phyloP scores from a whole-genome alignment of 257 asterid species.

The Lavandula angustifolia region DNA sequence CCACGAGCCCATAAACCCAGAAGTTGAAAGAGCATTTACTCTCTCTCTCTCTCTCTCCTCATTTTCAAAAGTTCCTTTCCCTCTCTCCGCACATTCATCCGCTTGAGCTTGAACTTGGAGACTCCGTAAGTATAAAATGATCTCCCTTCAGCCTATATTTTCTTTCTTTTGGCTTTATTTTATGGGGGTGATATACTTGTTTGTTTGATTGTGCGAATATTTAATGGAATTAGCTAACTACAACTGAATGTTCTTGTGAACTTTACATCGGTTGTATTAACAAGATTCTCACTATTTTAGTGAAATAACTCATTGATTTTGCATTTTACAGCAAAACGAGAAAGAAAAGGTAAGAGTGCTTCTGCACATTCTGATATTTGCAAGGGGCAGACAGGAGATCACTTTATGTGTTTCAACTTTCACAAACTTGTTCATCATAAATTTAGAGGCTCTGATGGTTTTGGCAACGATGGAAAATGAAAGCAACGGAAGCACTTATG shows the following conservation, averaged over 20 bases:
- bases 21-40: too few relatives aligned
- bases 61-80: slow-evolving; percentile 26
- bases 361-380: too few relatives aligned
- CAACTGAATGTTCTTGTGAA: too few relatives aligned
- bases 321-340: not conserved
- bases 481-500: slow-evolving; percentile 47
- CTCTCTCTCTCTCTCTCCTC: slow-evolving; percentile 10
- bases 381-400: not conserved
- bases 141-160: not conserved
- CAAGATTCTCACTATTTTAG: too few relatives aligned
- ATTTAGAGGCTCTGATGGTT: slow-evolving; percentile 24
- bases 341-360: not conserved
- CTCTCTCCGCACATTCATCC: slow-evolving; percentile 6
- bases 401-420: slow-evolving; percentile 19
- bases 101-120: slow-evolving; percentile 9
- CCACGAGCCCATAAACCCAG: too few relatives aligned
- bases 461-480: slow-evolving; percentile 47
- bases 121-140: slow-evolving; percentile 11
- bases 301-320: not conserved
- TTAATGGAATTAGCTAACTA: too few relatives aligned
- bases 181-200: not conserved
- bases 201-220: not conserved
- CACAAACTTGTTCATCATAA: too few relatives aligned
- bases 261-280: too few relatives aligned
- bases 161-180: not conserved